These are phyloP conservation scores for Colletotrichum orchidophilum DNA, from an alignment of 2,329 filamentous ascomycete species.

Conservation along the genomic window DNA sequence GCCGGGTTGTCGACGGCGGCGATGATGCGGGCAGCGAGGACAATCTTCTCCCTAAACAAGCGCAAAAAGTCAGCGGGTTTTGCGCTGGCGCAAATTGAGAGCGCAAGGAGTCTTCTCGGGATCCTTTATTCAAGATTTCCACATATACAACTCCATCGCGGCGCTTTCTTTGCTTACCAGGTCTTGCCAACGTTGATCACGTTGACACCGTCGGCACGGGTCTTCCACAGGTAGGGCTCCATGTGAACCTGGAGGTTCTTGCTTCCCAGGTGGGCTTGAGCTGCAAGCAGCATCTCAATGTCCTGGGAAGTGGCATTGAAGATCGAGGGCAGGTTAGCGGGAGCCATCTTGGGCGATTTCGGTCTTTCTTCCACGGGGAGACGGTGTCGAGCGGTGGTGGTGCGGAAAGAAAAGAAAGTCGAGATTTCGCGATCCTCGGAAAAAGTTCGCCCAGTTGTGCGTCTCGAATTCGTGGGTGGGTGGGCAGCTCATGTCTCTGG, in stretches of 20 bases:
- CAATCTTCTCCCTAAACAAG: constrained; percentile 96
- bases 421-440: constrained; percentile 22
- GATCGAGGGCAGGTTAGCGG: constrained; percentile 89
- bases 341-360: constrained; percentile 79
- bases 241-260: constrained; percentile 99
- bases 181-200: constrained; percentile 99
- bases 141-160: neutral
- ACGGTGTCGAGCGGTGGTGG: constrained; percentile 38
- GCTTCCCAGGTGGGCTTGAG: constrained; percentile 94
- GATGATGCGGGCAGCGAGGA: constrained; percentile 98
- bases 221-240: constrained; percentile 99
- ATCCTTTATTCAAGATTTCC: neutral
- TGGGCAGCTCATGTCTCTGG: neutral
- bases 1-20: constrained; percentile 99
- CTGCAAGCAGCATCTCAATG: constrained; percentile 99
- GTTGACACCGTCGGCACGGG: constrained; percentile 97
- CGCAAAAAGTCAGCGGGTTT: constrained; percentile 18
- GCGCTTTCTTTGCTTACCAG: constrained; percentile 73
- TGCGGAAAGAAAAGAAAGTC: constrained; percentile 25
- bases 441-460: constrained; percentile 17
- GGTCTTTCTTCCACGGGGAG: constrained; percentile 34
- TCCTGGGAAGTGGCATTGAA: constrained; percentile 98
- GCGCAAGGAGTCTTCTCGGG: neutral
- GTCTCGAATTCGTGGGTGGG: constrained; percentile 25
- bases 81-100: neutral